Evolutionary conservation across 495 filamentous ascomycete species (phyloP).

Genomic region (Lentithecium fluviatile): DNA sequence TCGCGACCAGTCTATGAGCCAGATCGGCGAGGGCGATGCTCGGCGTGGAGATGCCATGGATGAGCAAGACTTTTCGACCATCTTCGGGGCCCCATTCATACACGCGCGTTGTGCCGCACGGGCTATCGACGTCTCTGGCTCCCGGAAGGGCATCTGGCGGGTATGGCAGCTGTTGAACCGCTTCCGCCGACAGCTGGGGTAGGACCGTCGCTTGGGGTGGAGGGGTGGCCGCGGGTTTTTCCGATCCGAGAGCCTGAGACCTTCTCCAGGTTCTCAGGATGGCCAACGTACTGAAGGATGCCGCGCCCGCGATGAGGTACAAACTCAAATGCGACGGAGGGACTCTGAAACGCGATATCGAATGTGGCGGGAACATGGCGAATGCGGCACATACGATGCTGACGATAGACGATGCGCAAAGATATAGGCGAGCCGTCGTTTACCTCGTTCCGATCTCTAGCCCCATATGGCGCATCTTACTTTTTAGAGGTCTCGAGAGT

Average conservation of each 20-base stretch:
- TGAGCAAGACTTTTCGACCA: constrained; percentile 73
- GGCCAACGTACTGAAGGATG: constrained; percentile 4
- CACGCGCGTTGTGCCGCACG: constrained; percentile 76
- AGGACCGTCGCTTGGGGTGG: constrained; percentile 53
- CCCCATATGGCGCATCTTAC: too few relatives aligned
- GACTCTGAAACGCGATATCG: too few relatives aligned
- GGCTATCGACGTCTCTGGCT: constrained; percentile 67
- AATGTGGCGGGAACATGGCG: too few relatives aligned
- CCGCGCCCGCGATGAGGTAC: not conserved
- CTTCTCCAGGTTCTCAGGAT: not conserved
- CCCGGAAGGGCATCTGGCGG: constrained; percentile 75
- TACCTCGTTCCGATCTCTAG: too few relatives aligned
- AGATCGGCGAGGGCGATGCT: constrained; percentile 68
- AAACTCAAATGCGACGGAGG: too few relatives aligned
- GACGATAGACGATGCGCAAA: too few relatives aligned
- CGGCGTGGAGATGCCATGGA: constrained; percentile 87
- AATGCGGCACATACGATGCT: too few relatives aligned
- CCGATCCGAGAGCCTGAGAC: constrained; percentile 1
- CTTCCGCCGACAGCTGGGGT: constrained; percentile 48
- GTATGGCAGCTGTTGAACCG: constrained; percentile 60
- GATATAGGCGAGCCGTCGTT: too few relatives aligned
- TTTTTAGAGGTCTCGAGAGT: too few relatives aligned
- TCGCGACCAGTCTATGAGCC: constrained; percentile 66
- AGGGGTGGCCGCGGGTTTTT: constrained; percentile 40
- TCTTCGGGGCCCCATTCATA: constrained; percentile 89